Evolutionary conservation across 148 eudicot species (phyloP), one percentile per base, ranked within the genome.

Genomic region (Chenopodium suecicum): DNA sequence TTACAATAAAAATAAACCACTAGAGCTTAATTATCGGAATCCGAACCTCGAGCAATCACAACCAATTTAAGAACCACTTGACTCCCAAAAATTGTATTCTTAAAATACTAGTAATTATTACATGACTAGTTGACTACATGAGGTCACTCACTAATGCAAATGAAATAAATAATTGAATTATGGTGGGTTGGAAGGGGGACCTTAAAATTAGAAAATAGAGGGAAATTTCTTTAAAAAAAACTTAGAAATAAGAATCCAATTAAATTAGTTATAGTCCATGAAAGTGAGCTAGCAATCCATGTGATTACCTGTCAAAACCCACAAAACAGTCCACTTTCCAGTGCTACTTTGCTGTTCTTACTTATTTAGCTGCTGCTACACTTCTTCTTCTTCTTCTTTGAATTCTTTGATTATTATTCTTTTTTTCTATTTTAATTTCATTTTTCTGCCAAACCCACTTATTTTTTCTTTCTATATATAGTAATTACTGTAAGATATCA

Each of bases 221-320:
- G 54, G 13, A 41, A 25, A 5, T 46, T 54, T n/a, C 44, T 11
- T 41, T 34, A 16, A 56, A 56, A 71, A 41, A 58, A 71, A 31
- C 44, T 7, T 29, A 14, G 19, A 25, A 4, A 75, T 37, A 60
- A 23, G 50, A 80, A 37, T 37, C 58, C 66, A 81, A 78, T 66
- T 56, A 41, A 81, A 78, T 66, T 56, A 41, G 44, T 41, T 50
- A 48, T 11, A 84, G 74, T 85, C 82, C 79, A 81, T 54, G 67
- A 78, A 78, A 76, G 44, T 85, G 76, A 81, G 87, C 84, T 85
- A 85, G 87, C 84, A 85, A 73, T 85, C 87, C 87, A 85, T 85
- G 87, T 81, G 84, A 41, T 73, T 78, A 85, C 58, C 87, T 85
- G 84, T 85, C 84, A 83, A 32, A 66, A 67, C 82, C 84, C 87